These are phyloP conservation scores for Sonneratia caseolaris DNA, from an alignment of 345 rosid species.

Conservation along the genomic window DNA sequence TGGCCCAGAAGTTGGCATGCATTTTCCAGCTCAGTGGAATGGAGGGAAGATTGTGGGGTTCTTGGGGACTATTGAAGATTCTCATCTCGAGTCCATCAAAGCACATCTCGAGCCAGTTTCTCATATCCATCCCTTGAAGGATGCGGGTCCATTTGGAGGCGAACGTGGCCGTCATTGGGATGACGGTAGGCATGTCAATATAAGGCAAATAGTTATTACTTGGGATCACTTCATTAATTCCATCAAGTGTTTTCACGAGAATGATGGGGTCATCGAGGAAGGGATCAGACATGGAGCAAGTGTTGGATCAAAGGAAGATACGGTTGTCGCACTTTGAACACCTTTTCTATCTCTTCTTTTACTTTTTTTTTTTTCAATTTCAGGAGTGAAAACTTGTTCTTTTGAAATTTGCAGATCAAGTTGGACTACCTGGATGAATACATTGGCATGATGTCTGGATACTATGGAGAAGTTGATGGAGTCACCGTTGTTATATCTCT, in stretches of 20 bases:
- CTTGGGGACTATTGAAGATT: neutral
- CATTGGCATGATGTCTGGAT: neutral
- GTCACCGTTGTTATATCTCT: neutral
- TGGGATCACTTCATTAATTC: neutral
- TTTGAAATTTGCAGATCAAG: neutral
- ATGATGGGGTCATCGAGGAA: neutral
- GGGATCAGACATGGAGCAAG: neutral
- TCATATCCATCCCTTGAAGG: slow-evolving; percentile 2
- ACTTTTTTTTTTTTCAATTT: too few species aligned
- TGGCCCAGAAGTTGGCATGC: neutral
- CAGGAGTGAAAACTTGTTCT: too few species aligned
- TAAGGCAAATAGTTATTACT: slow-evolving; percentile 3
- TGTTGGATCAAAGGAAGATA: neutral
- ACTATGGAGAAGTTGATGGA: neutral
- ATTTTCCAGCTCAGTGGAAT: neutral
- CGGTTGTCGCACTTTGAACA: neutral
- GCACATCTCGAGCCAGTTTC: slow-evolving; percentile 3
- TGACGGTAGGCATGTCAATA: neutral
- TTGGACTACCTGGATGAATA: neutral
- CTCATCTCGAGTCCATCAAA: neutral
- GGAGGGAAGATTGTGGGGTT: slow-evolving; percentile 4
- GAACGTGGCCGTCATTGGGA: slow-evolving; percentile 7
- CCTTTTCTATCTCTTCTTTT: neutral
- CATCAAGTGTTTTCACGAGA: slow-evolving; percentile 1
- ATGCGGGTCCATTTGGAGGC: slow-evolving; percentile 10